Base-by-base conservation (phyloP, 805 yeast genomes). In the Wickerhamomyces strasburgensis region DNA sequence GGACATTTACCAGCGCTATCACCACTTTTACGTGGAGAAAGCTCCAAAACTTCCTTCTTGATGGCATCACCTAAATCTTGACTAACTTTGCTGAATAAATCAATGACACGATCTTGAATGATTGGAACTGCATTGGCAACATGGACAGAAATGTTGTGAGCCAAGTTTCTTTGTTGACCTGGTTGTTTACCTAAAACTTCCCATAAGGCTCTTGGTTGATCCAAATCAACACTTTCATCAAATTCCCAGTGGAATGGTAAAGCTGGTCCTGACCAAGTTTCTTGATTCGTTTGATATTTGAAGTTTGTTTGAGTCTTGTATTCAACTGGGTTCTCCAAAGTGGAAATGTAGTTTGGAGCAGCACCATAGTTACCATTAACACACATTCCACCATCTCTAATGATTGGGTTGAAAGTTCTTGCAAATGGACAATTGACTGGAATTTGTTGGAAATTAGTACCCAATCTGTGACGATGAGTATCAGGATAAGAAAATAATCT, bases 381-480 rank as follows among this genome's bases (percentile, higher is more conserved):
- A 38, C 58, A 58, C 88, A 81, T 80, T 31, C 78, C 73, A 61
- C 96, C 96, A 58, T 86, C 95, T 66, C 95, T 76, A 51, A 80
- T 73, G 51, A 78, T 80, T 19, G 95, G 95, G 50, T 74, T 72
- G 58, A 72, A 75, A 8, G 70, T 67, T 36, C 63, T 62, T 18
- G 74, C 77, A 44, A 72, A 65, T 40, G 96, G 95, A 62, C 94
- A 83, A 61, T 86, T 86, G 51, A 84, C 88, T n/a, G 96, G 96
- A 40, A 86, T 80, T 63, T 84, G 90, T 33, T 74, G 72, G 63
- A 81, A 86, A 66, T 86, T 84, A 27, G 77, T 70, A 35, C 68
- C 85, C 56, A 84, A 65, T 64, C 94, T 74, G 67, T 84, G 83
- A 61, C 94, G 80, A 57, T 83, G 90, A 19, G 94, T 84, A 61